Base-by-base conservation (phyloP, 2,329 filamentous ascomycete genomes). In the Trichoderma arundinaceum region DNA sequence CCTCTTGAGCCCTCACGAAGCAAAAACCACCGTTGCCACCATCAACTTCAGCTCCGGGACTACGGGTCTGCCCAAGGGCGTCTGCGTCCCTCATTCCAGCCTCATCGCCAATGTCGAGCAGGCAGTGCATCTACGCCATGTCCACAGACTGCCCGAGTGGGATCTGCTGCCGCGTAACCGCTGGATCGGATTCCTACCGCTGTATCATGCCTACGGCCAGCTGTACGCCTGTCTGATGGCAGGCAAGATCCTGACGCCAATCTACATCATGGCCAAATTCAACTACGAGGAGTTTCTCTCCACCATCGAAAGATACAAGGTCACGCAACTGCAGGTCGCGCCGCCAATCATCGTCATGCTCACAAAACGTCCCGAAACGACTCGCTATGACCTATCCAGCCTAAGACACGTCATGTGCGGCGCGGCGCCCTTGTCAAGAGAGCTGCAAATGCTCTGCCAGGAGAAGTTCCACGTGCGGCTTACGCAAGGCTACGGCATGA, bases 171-270 rank as follows among this genome's bases (percentile, higher is more conserved):
- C 79, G 22, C 72, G 74, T 8, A 83, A 84, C 69, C 76, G 82
- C 44, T 84, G 82, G 80, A 70, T 84, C 33, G 82, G 86, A 54
- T 89, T 90, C 73, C 77, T 92, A 12, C 90, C 90, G 0, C 84
- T 90, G 72, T 90, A 88, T 71, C 86, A 89, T 71, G 85, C 85
- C 7, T 86, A 84, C 68, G 83, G 83, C 2, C 85, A 88, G 72
- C 77, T 84, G 2, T 80, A 81, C 64, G 83, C 83, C 64, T 83
- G 82, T 66, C 74, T 86, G 33, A 78, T 81, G 69, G 79, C 80
- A 0, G 73, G 78, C 12, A 80, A 77, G 68, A 74, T 80, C 33
- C 72, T 76, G 2, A 74, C 82, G 0, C 81, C 83, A 0, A 78
- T 86, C 10, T 87, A 86, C 70, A 75, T 87, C 67, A 87, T 89